phyloP scores from a whole-genome alignment of 2,329 filamentous ascomycete genomes.

The Calonectria honghensis region DNA sequence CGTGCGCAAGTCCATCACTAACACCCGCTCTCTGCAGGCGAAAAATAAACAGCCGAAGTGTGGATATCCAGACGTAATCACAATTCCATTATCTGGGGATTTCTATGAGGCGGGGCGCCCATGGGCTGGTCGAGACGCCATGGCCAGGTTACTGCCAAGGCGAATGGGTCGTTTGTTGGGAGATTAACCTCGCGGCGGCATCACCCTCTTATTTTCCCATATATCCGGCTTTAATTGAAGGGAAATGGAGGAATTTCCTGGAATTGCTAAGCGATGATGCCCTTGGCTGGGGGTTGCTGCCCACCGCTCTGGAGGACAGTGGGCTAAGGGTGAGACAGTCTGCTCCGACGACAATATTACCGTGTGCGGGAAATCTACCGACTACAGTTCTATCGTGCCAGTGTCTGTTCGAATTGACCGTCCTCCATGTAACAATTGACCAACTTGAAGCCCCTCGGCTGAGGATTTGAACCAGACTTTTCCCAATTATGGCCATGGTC shows the following conservation, averaged over 20 bases:
- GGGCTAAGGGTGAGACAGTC: not conserved
- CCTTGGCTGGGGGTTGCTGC: not conserved
- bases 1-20: conserved; percentile 2
- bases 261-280: not conserved
- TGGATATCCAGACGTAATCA: conserved; percentile 25
- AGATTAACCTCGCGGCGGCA: conserved; percentile 35
- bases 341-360: not conserved
- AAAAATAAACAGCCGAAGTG: conserved; percentile 7
- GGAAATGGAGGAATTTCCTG: not conserved
- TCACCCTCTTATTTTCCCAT: conserved; percentile 21
- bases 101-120: conserved; percentile 29
- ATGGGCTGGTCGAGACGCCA: conserved; percentile 36
- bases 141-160: conserved; percentile 34
- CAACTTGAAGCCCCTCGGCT: not conserved
- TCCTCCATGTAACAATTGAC: not conserved
- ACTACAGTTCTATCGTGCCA: not conserved
- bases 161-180: conserved; percentile 33
- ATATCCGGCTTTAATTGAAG: not conserved
- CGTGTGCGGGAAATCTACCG: not conserved
- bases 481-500: no score
- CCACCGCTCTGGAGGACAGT: not conserved
- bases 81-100: conserved; percentile 20
- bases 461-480: not conserved
- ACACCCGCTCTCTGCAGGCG: not conserved
- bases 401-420: not conserved